A percentile compares a stretch with the other conserved stretches of the same genome.
Evolutionary conservation across 2,329 filamentous ascomycete genomes (phyloP).

Genomic region (Mycosphaerelloides madeirae): DNA sequence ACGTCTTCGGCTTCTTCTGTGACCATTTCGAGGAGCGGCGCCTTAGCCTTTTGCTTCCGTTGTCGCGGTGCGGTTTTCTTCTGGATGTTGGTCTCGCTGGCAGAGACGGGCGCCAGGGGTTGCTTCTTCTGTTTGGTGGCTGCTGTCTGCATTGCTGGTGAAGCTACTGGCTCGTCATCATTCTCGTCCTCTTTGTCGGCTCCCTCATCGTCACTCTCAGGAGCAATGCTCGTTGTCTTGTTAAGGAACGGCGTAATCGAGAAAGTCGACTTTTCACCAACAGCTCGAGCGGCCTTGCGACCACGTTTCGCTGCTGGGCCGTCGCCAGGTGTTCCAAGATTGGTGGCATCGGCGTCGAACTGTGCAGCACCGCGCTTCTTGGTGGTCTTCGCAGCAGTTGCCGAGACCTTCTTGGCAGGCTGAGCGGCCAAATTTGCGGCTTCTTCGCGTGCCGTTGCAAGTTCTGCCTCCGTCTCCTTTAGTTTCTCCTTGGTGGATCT

Average conservation of each 20-base stretch:
- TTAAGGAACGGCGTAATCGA: constrained; percentile 93
- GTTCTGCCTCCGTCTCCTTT: constrained; percentile 56
- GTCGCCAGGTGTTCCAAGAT: constrained; percentile 47
- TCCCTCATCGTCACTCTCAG: constrained; percentile 34
- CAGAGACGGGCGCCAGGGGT: constrained; percentile 41
- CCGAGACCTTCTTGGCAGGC: constrained; percentile 34
- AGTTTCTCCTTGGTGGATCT: constrained; percentile 67
- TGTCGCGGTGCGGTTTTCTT: constrained; percentile 35
- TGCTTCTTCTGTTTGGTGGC: constrained; percentile 34
- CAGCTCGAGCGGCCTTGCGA: constrained; percentile 49
- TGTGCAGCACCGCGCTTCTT: constrained; percentile 41
- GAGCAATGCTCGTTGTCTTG: constrained; percentile 58
- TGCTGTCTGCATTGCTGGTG: constrained; percentile 22
- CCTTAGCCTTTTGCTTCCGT: constrained; percentile 35
- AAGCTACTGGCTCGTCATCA: constrained; percentile 22
- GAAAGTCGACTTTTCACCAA: constrained; percentile 85
- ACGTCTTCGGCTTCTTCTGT: constrained; percentile 39
- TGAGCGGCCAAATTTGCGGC: constrained; percentile 32
- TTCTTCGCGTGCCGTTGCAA: constrained; percentile 40
- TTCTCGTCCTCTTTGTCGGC: constrained; percentile 25
- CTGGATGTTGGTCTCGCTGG: constrained; percentile 40
- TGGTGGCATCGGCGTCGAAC: constrained; percentile 45
- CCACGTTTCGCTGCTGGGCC: constrained; percentile 44
- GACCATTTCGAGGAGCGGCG: constrained; percentile 40
- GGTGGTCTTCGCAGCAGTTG: constrained; percentile 22